Evolutionary conservation across 208 protist species (phyloP).

Genomic region (Balamuthia mandrillaris): DNA sequence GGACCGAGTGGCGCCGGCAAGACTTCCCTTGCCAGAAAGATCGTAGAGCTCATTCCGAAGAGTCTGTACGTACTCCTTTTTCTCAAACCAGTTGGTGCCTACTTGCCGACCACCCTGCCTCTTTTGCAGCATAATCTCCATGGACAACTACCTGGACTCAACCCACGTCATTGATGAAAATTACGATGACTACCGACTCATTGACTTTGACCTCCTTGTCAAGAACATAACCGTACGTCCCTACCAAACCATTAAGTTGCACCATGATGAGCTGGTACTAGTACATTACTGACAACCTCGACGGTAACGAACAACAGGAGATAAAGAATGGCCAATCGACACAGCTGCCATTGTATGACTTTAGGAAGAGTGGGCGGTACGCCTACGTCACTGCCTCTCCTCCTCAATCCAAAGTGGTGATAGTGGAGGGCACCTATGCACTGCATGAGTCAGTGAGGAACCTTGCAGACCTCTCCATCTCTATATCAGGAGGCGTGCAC

Average conservation of each 20-base stretch:
- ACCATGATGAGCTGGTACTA: neutral
- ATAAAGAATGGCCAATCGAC: neutral
- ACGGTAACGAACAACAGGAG: neutral
- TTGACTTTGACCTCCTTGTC: conserved; percentile 51
- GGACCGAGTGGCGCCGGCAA: conserved; percentile 49
- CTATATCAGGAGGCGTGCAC: conserved; percentile 51
- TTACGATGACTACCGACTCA: conserved; percentile 58
- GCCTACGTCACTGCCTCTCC: conserved; percentile 38
- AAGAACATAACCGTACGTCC: conserved; percentile 45
- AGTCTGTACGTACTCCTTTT: conserved; percentile 39
- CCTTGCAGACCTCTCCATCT: conserved; percentile 44
- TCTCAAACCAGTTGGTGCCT: neutral
- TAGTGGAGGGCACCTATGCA: conserved; percentile 55
- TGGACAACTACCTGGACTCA: conserved; percentile 61
- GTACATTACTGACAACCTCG: neutral
- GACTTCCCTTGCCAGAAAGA: conserved; percentile 44
- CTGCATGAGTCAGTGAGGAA: conserved; percentile 44
- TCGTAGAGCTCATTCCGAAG: conserved; percentile 50
- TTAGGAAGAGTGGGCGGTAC: conserved; percentile 43
- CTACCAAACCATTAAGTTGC: neutral
- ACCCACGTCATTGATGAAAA: conserved; percentile 59
- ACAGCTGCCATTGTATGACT: conserved; percentile 52
- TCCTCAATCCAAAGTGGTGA: conserved; percentile 45
- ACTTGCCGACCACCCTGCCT: neutral
- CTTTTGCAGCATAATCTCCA: conserved; percentile 40